Evolutionary conservation across 768 basidiomycete species (phyloP), one percentile per base, ranked within the genome.

Genomic region (Agrocybe pediades): DNA sequence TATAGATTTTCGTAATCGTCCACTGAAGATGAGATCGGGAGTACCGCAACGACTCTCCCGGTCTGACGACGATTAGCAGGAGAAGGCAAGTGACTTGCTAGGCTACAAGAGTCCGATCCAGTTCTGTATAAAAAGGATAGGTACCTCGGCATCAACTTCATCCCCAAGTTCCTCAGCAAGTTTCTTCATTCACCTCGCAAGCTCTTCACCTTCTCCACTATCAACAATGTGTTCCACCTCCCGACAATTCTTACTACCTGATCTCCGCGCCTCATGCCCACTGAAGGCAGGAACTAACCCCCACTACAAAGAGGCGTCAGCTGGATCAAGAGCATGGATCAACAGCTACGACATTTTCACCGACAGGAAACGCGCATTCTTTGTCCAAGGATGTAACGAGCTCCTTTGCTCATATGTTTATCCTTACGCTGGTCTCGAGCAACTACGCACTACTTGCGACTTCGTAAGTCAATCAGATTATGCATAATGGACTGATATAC

Each of bases 371-470:
- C 82, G 78, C 46, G 79, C 79, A n/a, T 84, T 83, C 68, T 87
- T 87, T 60, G 71, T 81, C 39, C 79, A 81, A 65, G 82, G 83
- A 2, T 78, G 76, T 52, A 84, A 80, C 60, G 85, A 86, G 62
- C 75, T 86, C 3, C 73, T 87, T 43, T 81, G 79, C 60, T 82
- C 85, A 9, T 81, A 79, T 64, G 79, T 74, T n/a, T 87, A 83
- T 65, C 76, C 79, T 16, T 85, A 82, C 64, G 79, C 81, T 41
- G 79, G 75, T 30, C 75, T 75, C 51, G 82, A 84, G 52, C 72
- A 79, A 62, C 79, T 86, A 55, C 75, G 85, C 49, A 85, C 79
- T 1, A 77, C 74, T 36, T 86, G 84, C 62, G 85, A 87, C 67
- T 83, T 84, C 55, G 77, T 84, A 59, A 68, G 74, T 65, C 46